Evolutionary conservation across 2,329 filamentous ascomycete genomes (phyloP).

Genomic region (Penicillium brasilianum): DNA sequence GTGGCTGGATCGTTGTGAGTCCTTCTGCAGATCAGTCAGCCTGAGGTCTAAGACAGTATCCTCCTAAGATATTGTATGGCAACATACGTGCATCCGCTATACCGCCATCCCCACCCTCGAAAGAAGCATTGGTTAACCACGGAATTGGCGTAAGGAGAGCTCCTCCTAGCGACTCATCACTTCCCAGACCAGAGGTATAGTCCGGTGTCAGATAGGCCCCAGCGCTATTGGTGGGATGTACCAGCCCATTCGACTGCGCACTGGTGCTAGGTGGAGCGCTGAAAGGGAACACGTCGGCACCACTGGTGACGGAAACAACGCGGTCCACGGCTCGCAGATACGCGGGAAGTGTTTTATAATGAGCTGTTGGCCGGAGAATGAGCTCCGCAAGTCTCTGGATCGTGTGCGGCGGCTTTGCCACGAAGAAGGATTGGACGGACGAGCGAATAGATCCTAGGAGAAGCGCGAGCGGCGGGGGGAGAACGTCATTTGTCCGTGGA

Average conservation of each 20-base stretch:
- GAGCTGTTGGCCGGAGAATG: constrained; percentile 72
- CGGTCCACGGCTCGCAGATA: constrained; percentile 92
- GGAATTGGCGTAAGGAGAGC: constrained; percentile 92
- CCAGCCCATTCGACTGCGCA: constrained; percentile 61
- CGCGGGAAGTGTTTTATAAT: constrained; percentile 80
- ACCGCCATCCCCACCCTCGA: constrained; percentile 32
- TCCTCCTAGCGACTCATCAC: constrained; percentile 87
- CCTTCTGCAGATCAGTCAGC: constrained; percentile 17
- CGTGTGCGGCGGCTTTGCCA: constrained; percentile 81
- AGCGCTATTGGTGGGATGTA: constrained; percentile 36
- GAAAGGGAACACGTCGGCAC: constrained; percentile 79
- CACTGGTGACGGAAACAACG: constrained; percentile 86
- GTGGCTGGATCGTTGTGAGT: constrained; percentile 10
- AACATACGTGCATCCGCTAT: constrained; percentile 29
- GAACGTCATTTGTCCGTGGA: constrained; percentile 53
- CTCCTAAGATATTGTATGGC: background rate
- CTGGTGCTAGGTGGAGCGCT: constrained; percentile 42
- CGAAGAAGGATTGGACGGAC: constrained; percentile 70
- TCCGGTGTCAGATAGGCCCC: constrained; percentile 42
- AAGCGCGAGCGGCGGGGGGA: constrained; percentile 68
- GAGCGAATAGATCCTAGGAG: constrained; percentile 65
- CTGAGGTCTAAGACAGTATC: background rate
- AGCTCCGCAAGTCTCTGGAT: constrained; percentile 91
- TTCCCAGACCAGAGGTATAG: constrained; percentile 62
- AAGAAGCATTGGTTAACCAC: constrained; percentile 66